Evolutionary conservation across 352 stramenopile genomes (phyloP), one percentile per base, ranked within the genome.

Genomic region (Pythium folliculosum): DNA sequence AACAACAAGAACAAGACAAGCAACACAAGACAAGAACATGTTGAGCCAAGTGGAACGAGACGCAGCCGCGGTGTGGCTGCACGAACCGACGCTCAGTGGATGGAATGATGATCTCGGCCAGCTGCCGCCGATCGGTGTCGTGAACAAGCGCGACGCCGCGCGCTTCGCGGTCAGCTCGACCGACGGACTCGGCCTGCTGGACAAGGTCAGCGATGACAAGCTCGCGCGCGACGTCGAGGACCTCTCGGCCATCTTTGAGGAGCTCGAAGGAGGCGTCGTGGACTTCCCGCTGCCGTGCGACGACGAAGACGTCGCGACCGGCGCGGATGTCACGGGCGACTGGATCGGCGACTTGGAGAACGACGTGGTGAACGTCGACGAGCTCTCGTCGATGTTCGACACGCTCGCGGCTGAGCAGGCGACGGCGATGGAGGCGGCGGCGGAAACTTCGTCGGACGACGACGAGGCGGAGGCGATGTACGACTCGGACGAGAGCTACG

Each of bases 211-310:
- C 57, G 82, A 91, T 40, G 80, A 80, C 72, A 91, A 90, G 67
- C 65, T 91, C 60, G 84, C 82, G 60, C 82, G 80, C 59, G 82
- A 92, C 27, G 82, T 92, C 48, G 84, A 92, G 66, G 84, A 92
- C 59, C 68, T 91, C 63, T 86, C 84, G 68, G 69, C 77, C 30
- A 89, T 89, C 51, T 92, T 92, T 48, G 81, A 92, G 50, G 82
- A 84, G 35, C 71, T 92, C 52, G 84, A 79, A 60, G 65, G 65
- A 43, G 59, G 59, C 44, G 76, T 80, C 23, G 69, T 67, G 32
- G 76, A 92, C 49, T 86, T 91, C 30, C 55, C 67, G 48, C 76
- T 92, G 44, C 82, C 81, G 16, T 86, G 72, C 63, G 81, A 90
- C 48, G 81, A 88, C 21, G 73, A 81, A 47, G 70, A 77, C 10